A percentile compares a stretch with the other conserved stretches of the same genome.
Evolutionary conservation across 164 flowering plant species (phyloP).

Genomic region (Tetracentron sinense): DNA sequence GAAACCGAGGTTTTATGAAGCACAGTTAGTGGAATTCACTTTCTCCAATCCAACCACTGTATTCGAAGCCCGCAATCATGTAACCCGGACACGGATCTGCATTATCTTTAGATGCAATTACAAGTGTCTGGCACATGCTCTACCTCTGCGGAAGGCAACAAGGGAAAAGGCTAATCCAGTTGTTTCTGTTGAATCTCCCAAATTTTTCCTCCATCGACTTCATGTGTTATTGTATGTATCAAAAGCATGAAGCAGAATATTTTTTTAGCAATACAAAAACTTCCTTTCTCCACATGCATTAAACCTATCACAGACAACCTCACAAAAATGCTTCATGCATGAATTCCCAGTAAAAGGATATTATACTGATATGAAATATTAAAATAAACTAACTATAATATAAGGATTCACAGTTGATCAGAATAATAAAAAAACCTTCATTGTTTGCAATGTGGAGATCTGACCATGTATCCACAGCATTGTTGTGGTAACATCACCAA

Average conservation of each 20-base stretch:
- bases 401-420: background rate
- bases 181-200: background rate
- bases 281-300: background rate
- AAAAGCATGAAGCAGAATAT: background rate
- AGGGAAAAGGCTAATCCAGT: background rate
- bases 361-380: background rate
- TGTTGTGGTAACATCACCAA: slow-evolving; percentile 97
- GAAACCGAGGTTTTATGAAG: background rate
- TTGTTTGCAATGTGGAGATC: slow-evolving; percentile 82
- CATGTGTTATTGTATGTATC: too few species aligned
- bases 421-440: slow-evolving; percentile 50
- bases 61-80: too few species aligned
- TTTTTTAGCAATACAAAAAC: background rate
- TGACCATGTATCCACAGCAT: slow-evolving; percentile 99
- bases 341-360: background rate
- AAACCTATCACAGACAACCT: too few species aligned
- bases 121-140: too few species aligned
- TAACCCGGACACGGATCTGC: too few species aligned
- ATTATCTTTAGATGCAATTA: too few species aligned
- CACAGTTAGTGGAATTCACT: background rate
- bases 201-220: too few species aligned
- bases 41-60: background rate
- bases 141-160: background rate
- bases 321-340: background rate
- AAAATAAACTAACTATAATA: too few species aligned